A percentile compares a stretch with the other conserved stretches of the same genome.
phyloP scores from a whole-genome alignment of 1,284 basidiomycete species.

The Coniferiporia weirii region DNA sequence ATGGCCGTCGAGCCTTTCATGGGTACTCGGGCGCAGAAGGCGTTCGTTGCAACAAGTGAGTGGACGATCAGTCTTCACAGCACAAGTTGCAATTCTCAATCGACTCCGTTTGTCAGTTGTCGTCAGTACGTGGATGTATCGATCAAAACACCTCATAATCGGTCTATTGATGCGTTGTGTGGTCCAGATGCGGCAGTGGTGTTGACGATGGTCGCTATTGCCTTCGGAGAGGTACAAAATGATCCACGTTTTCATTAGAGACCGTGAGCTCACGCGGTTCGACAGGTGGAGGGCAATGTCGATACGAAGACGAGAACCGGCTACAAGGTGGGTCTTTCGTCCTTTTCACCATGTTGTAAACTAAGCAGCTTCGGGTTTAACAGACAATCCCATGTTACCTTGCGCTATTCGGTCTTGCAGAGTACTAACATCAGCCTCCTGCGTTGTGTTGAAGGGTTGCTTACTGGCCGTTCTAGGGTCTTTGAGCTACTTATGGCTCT shows the following conservation, averaged over 20 bases:
- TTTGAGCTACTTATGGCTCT: conserved; percentile 24
- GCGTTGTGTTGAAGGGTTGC: conserved; percentile 35
- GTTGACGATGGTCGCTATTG: conserved; percentile 38
- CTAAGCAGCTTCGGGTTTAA: conserved; percentile 6
- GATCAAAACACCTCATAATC: neutral
- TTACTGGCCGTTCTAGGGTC: conserved; percentile 32
- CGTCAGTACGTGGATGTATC: conserved; percentile 12
- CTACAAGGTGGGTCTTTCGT: conserved; percentile 45
- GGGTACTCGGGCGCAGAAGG: conserved; percentile 24
- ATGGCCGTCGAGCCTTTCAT: conserved; percentile 26
- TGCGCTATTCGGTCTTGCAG: conserved; percentile 73
- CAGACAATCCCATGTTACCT: conserved; percentile 83
- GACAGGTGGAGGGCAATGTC: conserved; percentile 51
- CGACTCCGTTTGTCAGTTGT: conserved; percentile 1
- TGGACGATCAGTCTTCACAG: conserved; percentile 6
- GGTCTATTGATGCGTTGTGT: neutral
- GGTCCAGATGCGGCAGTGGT: conserved; percentile 45
- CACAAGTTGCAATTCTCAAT: conserved; percentile 29
- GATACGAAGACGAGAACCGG: conserved; percentile 32
- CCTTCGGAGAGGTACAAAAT: conserved; percentile 31
- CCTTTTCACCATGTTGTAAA: neutral
- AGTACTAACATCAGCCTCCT: conserved; percentile 38
- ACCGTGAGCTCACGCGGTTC: neutral
- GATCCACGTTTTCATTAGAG: neutral
- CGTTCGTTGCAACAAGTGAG: conserved; percentile 45